Evolutionary conservation across 208 protist genomes (phyloP).

Genomic region (Leishmania major): DNA sequence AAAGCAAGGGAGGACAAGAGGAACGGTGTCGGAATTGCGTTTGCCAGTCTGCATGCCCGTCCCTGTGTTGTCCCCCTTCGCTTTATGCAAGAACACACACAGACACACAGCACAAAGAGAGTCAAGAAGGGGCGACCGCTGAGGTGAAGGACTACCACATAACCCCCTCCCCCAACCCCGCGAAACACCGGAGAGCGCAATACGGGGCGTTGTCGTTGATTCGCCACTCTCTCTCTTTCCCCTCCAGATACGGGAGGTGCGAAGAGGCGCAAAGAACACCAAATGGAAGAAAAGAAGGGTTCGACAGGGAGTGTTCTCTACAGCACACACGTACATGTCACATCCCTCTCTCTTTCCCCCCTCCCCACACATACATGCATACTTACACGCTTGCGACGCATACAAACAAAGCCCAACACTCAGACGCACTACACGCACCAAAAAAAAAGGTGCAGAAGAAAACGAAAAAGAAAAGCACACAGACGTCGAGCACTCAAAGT

Average conservation of each 20-base stretch:
- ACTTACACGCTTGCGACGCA: neutral
- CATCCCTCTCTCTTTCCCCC: too few species aligned
- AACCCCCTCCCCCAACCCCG: too few species aligned
- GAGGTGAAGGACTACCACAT: neutral
- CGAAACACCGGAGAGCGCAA: neutral
- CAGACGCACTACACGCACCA: neutral
- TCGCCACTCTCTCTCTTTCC: neutral
- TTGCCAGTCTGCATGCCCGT: neutral
- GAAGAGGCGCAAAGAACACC: neutral
- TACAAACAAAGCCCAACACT: too few species aligned
- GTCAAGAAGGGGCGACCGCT: neutral
- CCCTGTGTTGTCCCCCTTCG: neutral
- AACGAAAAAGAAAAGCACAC: neutral
- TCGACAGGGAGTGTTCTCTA: neutral
- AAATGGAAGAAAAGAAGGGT: neutral
- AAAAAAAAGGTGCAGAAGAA: neutral
- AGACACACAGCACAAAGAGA: neutral
- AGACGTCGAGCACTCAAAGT: neutral
- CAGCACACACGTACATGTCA: too few species aligned
- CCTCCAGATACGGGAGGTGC: neutral
- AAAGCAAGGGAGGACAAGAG: neutral
- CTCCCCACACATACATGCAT: neutral
- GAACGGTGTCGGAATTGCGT: neutral
- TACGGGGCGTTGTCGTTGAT: neutral
- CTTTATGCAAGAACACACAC: neutral